Evolutionary conservation across 169 alveolate genomes (phyloP), one percentile per base, ranked within the genome.

Genomic region (Plasmodium coatneyi): DNA sequence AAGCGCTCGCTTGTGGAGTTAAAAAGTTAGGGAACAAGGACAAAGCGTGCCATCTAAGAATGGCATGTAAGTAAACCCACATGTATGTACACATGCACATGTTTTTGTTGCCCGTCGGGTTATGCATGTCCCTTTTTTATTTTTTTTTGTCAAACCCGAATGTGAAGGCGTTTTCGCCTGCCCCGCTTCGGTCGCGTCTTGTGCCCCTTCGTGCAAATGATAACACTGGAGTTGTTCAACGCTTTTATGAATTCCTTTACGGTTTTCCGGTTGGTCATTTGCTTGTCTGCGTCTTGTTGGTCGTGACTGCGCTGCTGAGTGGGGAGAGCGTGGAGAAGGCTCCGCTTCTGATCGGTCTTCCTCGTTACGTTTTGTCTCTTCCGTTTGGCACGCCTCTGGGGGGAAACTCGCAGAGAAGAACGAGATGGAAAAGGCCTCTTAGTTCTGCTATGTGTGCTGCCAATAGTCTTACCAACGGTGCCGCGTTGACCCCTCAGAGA

Each of bases 211-310:
- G 93, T 84, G 70, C 66, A 74, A 12, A 84, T 76, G 41, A 84
- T 84, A 49, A 74, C 82, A 39, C 84, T 84, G n/a, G 84, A 28
- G n/a, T 66, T 34, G 41, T 84, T 84, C 43, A 84, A 56, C 16
- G 84, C 52, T 25, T 34, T 84, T 34, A 84, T 36, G 16, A 84
- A 83, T 4, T 52, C 86, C 80, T 39, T 84, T 22, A 49, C 76
- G 14, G 84, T 39, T 74, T 84, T 66, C 7, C 14, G 76, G 36
- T 66, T 84, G 71, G 71, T 74, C 74, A 43, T 83, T 6, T 71
- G 71, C 54, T 36, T 36, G 3, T 39, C 60, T 49, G 14, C 36
- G 1, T 14, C 79, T 19, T 43, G 70, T 1, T 22, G 70, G 43
- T 74, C 12, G 1, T 28, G 60, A 49, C 25, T 12, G 36, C 41